A percentile compares a stretch with the other conserved stretches of the same genome.
These are phyloP conservation scores for Leishmania braziliensis DNA, from an alignment of 208 protist species.

Conservation along the genomic window DNA sequence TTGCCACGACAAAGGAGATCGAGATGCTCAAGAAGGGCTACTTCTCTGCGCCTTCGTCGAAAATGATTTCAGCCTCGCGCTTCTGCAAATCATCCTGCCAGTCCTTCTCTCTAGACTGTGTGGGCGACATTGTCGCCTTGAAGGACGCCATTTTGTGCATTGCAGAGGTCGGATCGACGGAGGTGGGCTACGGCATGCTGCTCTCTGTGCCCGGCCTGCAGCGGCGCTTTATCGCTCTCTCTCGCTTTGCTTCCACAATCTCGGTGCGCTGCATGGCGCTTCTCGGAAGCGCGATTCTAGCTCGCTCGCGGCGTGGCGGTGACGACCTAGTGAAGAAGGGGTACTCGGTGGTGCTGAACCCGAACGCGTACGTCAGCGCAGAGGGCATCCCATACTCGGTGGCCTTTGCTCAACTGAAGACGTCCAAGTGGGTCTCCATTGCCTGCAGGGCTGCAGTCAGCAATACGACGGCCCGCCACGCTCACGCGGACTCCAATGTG, in stretches of 20 bases:
- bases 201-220: constrained; percentile 55
- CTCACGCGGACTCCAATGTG: constrained; percentile 39
- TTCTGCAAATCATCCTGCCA: constrained; percentile 60
- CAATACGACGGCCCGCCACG: constrained; percentile 50
- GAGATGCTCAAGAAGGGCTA: constrained; percentile 47
- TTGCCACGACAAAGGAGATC: constrained; percentile 29
- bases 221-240: constrained; percentile 62
- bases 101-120: constrained; percentile 68
- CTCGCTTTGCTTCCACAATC: constrained; percentile 70
- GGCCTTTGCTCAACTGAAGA: constrained; percentile 68
- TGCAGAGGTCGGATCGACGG: constrained; percentile 70
- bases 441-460: constrained; percentile 36
- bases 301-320: constrained; percentile 52
- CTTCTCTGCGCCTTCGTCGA: constrained; percentile 32
- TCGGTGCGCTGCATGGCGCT: constrained; percentile 66
- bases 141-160: constrained; percentile 85
- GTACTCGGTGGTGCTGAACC: constrained; percentile 60
- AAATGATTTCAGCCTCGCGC: constrained; percentile 68
- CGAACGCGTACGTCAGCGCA: constrained; percentile 84
- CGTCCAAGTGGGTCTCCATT: constrained; percentile 63
- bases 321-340: constrained; percentile 46
- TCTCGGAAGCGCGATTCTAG: constrained; percentile 53
- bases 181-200: constrained; percentile 67
- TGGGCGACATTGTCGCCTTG: constrained; percentile 56
- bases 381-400: constrained; percentile 88